Base-by-base conservation (phyloP, 1,284 basidiomycete species). In the Irpex sp. region DNA sequence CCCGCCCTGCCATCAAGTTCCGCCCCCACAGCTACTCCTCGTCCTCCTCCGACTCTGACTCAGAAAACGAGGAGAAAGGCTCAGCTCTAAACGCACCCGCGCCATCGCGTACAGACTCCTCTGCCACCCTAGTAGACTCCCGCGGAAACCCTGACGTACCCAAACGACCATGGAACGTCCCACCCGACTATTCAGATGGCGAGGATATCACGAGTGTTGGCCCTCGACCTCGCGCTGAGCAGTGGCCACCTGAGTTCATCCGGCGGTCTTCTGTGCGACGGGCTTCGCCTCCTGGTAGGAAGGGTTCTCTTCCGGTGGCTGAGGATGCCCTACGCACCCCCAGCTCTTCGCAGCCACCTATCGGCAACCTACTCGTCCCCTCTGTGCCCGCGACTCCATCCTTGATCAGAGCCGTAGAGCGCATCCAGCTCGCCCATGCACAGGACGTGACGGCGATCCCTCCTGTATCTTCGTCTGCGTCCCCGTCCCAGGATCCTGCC, bases 301-400 rank as follows among this genome's bases (percentile, higher is more conserved):
- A 31, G 21, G 26, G 26, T 26, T 26, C 26, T 26, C 26, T 26
- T 26, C 26, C 26, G 3, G 26, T 3, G 2, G 2, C 26, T 26
- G 26, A 26, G 4, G 26, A 26, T 26, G 26, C 26, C 26, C 26
- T 26, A 4, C 26, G 2, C 39, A 43, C 5, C 53, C 31, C 26
- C 21, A 55, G 9, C 31, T 8, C 53, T 56, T 60, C 21, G 61
- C 56, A 26, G 55, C 37, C 63, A 63, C 56, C 61, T 63, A 26
- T 55, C 21, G 51, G 5, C 55, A 61, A 63, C 7, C 66, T 63
- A 60, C 64, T 35, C 66, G 54, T 66, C 11, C 74, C 75, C 1
- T 72, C 83, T 1, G 81, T 88, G 0, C 84, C 85, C 1, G 81
- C 83, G 26, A 88, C 87, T 1, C 85, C 86, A 0, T 87, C 86